Evolutionary conservation across 1,284 basidiomycete genomes (phyloP).

Genomic region (Stygiomarasmius scandens): DNA sequence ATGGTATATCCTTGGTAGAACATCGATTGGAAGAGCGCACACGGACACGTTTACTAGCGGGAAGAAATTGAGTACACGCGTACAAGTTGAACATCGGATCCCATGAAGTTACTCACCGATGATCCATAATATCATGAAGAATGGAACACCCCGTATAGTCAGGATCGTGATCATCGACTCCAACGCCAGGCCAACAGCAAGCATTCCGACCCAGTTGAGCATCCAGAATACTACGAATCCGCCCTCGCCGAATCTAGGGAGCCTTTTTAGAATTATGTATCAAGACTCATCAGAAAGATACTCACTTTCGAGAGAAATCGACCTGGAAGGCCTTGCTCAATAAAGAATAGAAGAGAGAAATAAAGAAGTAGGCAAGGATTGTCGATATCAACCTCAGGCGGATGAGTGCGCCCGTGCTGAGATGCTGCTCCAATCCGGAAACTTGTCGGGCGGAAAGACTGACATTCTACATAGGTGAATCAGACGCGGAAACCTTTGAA

Average conservation of each 20-base stretch:
- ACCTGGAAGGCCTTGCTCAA: conserved; percentile 68
- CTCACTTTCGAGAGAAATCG: conserved; percentile 52
- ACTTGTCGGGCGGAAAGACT: conserved; percentile 34
- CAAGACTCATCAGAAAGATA: not conserved
- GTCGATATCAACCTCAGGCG: conserved; percentile 57
- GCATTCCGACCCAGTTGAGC: conserved; percentile 67
- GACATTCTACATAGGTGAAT: conserved; percentile 26
- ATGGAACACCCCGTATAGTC: conserved; percentile 53
- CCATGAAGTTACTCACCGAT: conserved; percentile 46
- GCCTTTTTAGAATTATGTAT: not conserved
- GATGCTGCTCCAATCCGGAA: conserved; percentile 51
- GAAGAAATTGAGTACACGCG: not conserved
- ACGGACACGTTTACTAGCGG: conserved; percentile 68
- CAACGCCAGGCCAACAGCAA: conserved; percentile 58
- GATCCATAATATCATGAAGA: conserved; percentile 70
- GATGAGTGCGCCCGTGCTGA: conserved; percentile 59
- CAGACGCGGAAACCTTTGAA: conserved; percentile 23
- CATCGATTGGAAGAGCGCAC: conserved; percentile 62
- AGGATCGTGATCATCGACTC: conserved; percentile 64
- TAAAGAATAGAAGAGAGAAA: conserved; percentile 67
- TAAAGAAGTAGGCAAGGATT: conserved; percentile 56
- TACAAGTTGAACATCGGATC: conserved; percentile 19
- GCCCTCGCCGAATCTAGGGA: conserved; percentile 46
- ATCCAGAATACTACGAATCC: conserved; percentile 82
- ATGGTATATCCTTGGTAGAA: conserved; percentile 66